A percentile compares a stretch with the other conserved stretches of the same genome.
Evolutionary conservation across 768 basidiomycete species (phyloP).

Genomic region (Mycena metata): DNA sequence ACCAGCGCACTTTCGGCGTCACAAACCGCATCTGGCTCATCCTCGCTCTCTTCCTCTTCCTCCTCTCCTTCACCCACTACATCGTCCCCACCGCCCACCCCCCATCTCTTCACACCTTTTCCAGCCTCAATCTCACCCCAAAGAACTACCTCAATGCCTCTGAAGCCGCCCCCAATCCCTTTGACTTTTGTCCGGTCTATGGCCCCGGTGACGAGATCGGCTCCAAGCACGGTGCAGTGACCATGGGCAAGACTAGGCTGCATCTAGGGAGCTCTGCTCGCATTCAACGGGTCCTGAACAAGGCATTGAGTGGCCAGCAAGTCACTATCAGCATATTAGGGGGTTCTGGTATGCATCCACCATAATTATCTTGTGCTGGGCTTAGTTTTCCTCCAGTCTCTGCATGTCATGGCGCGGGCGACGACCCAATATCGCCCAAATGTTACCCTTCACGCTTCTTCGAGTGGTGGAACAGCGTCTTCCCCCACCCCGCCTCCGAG

Average conservation of each 20-base stretch:
- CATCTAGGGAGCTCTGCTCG: constrained; percentile 87
- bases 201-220: constrained; percentile 87
- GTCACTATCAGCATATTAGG: constrained; percentile 93
- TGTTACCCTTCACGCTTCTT: constrained; percentile 98
- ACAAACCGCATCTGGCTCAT: constrained; percentile 80
- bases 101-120: constrained; percentile 46
- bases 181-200: constrained; percentile 91
- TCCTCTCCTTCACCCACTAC: constrained; percentile 70
- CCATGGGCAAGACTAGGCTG: constrained; percentile 79
- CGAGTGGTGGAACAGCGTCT: constrained; percentile 97
- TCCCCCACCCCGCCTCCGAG: constrained; percentile 97
- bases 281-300: constrained; percentile 85
- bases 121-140: constrained; percentile 67
- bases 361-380: background rate
- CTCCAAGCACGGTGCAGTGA: constrained; percentile 79
- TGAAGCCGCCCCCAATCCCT: constrained; percentile 75
- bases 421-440: constrained; percentile 84
- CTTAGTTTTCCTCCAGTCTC: constrained; percentile 72
- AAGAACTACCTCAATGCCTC: constrained; percentile 87
- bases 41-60: constrained; percentile 63
- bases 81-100: constrained; percentile 46
- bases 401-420: constrained; percentile 93
- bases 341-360: constrained; percentile 75
- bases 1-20: constrained; percentile 71
- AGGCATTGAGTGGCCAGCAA: constrained; percentile 86